These are phyloP conservation scores for Groenewaldozyma tartarivorans DNA, from an alignment of 805 yeast genomes.

Conservation along the genomic window DNA sequence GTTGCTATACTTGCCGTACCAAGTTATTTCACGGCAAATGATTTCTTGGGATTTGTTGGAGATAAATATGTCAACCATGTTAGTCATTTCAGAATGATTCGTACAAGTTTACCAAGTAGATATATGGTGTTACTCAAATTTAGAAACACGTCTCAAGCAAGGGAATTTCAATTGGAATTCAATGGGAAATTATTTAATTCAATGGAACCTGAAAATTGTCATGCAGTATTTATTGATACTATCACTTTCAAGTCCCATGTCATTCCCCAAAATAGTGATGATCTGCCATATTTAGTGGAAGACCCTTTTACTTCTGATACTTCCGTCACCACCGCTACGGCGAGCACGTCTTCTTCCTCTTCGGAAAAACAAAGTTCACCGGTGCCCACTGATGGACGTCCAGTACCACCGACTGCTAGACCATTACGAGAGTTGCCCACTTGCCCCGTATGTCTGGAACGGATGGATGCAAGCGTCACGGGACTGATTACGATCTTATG, in stretches of 20 bases:
- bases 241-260: slow-evolving; percentile 35
- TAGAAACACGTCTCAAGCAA: slow-evolving; percentile 43
- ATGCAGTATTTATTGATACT: slow-evolving; percentile 59
- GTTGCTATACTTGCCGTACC: slow-evolving; percentile 81
- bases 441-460: slow-evolving; percentile 85
- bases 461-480: slow-evolving; percentile 72
- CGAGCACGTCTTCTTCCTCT: slow-evolving; percentile 5
- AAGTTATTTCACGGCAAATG: slow-evolving; percentile 77
- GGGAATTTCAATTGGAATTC: slow-evolving; percentile 52
- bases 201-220: slow-evolving; percentile 84
- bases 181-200: slow-evolving; percentile 73
- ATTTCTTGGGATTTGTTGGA: slow-evolving; percentile 72
- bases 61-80: slow-evolving; percentile 44
- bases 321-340: slow-evolving; percentile 10
- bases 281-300: slow-evolving; percentile 57
- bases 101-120: slow-evolving; percentile 56
- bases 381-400: slow-evolving; percentile 3
- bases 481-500: slow-evolving; percentile 85
- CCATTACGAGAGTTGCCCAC: slow-evolving; percentile 62
- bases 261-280: slow-evolving; percentile 19
- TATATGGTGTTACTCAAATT: slow-evolving; percentile 76
- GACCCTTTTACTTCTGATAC: slow-evolving; percentile 68
- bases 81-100: slow-evolving; percentile 63
- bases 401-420: slow-evolving; percentile 19
- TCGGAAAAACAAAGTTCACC: slow-evolving; percentile 1